Base-by-base conservation (phyloP, 179 eudicot genomes). In the Dionaea muscipula region DNA sequence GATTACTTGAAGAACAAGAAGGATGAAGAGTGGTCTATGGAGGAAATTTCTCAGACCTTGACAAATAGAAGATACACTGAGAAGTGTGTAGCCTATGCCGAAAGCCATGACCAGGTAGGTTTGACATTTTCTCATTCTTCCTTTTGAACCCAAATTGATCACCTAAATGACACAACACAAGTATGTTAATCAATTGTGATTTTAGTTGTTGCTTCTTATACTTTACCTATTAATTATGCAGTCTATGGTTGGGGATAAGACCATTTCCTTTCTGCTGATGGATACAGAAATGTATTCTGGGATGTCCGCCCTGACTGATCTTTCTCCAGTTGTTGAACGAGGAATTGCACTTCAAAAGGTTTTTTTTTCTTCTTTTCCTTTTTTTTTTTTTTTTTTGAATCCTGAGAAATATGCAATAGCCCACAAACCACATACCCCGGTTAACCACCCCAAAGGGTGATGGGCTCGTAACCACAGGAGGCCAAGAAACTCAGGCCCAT, bases 31-130 rank as follows among this genome's bases (percentile, higher is more conserved):
- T 93, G 99, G 99, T 85, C 94, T 27, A 83, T 93, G 99, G 67
- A 67, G 59, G 99, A 88, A 59, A 77, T 93, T 67, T 66, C 77
- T 45, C 40, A 67, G 72, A 81, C 76, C 68, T 75, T 88, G 81
- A 88, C 99, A 39, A 88, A 93, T 53, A 73, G 99, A 78, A 80
- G 99, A 80, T 85, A 85, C 70, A 79, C 84, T 28, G 96, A 93
- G 77, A 88, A 85, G 67, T 88, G 96, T 73, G 59, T 93, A 56
- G 86, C 99, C 55, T 93, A 93, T 73, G 99, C 99, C 22, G 99
- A 93, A 78, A 84, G 96, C 70, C 99, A 88, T 70, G 99, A 93
- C 67, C 99, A 93, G 91, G 97, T 89, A n/a, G n/a, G n/a, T n/a
- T n/a, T n/a, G n/a, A n/a, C n/a, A n/a, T n/a, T n/a, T n/a, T n/a